Conservation (phyloP, 177 flowering plant species). For the Vitis hybrid region DNA sequence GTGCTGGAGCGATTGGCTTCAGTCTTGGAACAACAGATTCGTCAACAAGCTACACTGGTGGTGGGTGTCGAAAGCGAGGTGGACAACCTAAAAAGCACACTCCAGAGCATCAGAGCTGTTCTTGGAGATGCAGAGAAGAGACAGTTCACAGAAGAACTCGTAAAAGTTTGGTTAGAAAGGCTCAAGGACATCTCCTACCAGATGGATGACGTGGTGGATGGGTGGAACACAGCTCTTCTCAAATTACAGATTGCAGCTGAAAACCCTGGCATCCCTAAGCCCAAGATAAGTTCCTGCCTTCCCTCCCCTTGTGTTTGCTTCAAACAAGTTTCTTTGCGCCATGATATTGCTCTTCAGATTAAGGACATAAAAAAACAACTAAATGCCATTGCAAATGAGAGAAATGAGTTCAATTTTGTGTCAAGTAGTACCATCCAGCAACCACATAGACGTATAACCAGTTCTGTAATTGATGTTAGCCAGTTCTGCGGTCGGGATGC, state of each 20-base stretch:
- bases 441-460: neutral
- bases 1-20: too few species aligned
- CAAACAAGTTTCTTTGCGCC: neutral
- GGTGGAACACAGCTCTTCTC: constrained; percentile 9
- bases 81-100: too few species aligned
- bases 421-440: neutral
- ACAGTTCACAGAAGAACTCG: too few species aligned
- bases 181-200: too few species aligned
- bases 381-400: constrained; percentile 2
- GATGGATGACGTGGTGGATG: constrained; percentile 13
- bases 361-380: neutral
- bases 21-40: too few species aligned
- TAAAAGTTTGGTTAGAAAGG: too few species aligned
- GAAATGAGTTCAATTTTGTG: neutral
- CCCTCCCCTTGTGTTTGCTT: too few species aligned
- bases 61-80: too few species aligned
- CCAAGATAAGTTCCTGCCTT: constrained; percentile 6
- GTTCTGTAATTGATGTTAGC: neutral
- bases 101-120: too few species aligned
- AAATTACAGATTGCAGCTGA: neutral
- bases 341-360: neutral
- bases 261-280: neutral
- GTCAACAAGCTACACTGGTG: too few species aligned
- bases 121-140: too few species aligned
- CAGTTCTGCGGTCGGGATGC: constrained; percentile 10